A percentile compares a stretch with the other conserved stretches of the same genome.
Evolutionary conservation across 768 basidiomycete genomes (phyloP).

Genomic region (Leccinum boreale): DNA sequence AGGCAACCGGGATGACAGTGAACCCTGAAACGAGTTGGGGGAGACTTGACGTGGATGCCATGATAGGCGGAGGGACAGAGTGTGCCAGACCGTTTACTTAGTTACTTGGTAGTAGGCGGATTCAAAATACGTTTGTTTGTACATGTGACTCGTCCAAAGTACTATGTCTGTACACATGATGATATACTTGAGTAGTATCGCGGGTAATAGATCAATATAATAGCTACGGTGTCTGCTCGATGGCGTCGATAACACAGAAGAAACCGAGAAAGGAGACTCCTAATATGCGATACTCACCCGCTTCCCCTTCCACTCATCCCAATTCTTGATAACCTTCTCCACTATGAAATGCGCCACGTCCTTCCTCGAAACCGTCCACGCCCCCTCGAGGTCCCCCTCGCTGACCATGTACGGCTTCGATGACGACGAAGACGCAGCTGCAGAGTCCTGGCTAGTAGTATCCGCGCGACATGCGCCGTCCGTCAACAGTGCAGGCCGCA

Average conservation of each 20-base stretch:
- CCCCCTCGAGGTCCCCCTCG: conserved; percentile 37
- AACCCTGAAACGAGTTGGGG: conserved; percentile 33
- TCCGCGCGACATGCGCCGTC: conserved; percentile 47
- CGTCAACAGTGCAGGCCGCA: conserved; percentile 58
- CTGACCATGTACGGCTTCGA: conserved; percentile 42
- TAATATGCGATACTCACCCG: conserved; percentile 50
- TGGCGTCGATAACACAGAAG: too few species aligned
- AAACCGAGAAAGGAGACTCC: neutral
- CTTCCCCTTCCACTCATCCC: conserved; percentile 54
- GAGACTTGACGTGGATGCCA: conserved; percentile 12
- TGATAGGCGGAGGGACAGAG: neutral
- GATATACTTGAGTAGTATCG: too few species aligned
- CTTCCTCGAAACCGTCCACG: conserved; percentile 55
- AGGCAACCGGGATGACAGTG: conserved; percentile 38
- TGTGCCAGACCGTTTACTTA: too few species aligned
- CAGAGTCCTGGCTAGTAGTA: neutral
- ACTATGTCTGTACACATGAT: too few species aligned
- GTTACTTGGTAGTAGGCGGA: neutral
- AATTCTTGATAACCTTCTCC: conserved; percentile 41
- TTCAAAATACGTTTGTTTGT: neutral
- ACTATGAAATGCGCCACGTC: conserved; percentile 68
- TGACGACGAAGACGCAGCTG: neutral
- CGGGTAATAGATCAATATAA: too few species aligned
- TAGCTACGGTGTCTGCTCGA: too few species aligned
- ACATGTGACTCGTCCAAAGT: too few species aligned